Percentiles rank a stretch among this genome's conserved stretches.
phyloP scores from a whole-genome alignment of 2,329 filamentous ascomycete genomes.

The Ascochyta lentis region DNA sequence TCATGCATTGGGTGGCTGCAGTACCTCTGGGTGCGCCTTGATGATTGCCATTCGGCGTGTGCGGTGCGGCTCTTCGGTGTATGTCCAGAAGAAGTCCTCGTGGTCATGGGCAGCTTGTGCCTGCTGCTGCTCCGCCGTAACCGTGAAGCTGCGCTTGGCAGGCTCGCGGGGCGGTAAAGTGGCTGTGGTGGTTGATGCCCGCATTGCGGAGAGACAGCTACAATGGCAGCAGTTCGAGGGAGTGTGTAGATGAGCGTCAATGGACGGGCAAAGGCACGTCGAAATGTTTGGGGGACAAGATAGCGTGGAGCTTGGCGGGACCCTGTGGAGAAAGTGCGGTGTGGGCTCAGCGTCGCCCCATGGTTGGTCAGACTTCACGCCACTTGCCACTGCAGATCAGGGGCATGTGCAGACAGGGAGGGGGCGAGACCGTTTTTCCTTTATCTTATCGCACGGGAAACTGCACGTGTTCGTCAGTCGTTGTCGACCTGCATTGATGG shows the following conservation, averaged over 20 bases:
- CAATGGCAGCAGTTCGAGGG: not conserved
- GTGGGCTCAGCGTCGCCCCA: constrained; percentile 11
- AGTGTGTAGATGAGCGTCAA: not conserved
- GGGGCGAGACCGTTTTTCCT: not conserved
- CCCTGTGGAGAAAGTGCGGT: constrained; percentile 9
- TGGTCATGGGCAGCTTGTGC: constrained; percentile 34
- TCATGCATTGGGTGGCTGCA: not conserved
- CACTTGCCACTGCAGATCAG: constrained; percentile 15
- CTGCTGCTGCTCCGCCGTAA: constrained; percentile 28
- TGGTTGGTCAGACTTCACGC: constrained; percentile 2
- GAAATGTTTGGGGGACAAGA: constrained; percentile 4
- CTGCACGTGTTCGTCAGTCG: not conserved
- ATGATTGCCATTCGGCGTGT: constrained; percentile 92
- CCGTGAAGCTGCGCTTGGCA: constrained; percentile 29
- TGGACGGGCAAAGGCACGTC: not conserved
- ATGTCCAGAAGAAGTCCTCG: constrained; percentile 94
- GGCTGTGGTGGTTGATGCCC: constrained; percentile 47
- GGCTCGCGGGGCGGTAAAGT: constrained; percentile 37
- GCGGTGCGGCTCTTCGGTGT: constrained; percentile 96
- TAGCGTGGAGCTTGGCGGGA: not conserved
- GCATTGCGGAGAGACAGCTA: constrained; percentile 30
- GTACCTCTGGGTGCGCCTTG: constrained; percentile 96
- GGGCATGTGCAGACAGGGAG: constrained; percentile 4
- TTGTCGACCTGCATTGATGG: not conserved
- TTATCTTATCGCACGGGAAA: not conserved